Conservation (phyloP, 352 stramenopile genomes). For the Phytophthora idaei region DNA sequence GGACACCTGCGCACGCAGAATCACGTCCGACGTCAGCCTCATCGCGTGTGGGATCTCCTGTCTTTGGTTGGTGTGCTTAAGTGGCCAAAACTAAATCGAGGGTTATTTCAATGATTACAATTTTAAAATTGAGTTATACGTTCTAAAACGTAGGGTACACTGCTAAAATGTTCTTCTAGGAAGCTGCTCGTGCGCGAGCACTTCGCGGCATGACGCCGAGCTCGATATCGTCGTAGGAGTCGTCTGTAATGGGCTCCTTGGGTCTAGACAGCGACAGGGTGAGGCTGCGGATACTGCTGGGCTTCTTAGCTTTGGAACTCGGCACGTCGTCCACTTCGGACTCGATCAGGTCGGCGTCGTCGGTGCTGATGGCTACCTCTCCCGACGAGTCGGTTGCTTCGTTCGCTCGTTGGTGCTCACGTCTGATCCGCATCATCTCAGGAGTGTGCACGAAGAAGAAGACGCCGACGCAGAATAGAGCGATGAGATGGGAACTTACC, state of each 20-base stretch:
- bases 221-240: conserved; percentile 71
- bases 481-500: conserved; percentile 76
- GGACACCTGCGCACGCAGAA: conserved; percentile 87
- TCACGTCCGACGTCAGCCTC: conserved; percentile 89
- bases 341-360: conserved; percentile 33
- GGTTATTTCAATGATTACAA: conserved; percentile 8
- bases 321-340: conserved; percentile 33
- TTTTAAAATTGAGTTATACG: conserved; percentile 14
- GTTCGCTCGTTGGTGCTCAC: conserved; percentile 29
- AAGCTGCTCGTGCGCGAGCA: conserved; percentile 30
- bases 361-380: conserved; percentile 20
- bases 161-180: conserved; percentile 12
- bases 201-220: conserved; percentile 61
- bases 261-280: conserved; percentile 51
- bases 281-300: conserved; percentile 41
- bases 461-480: conserved; percentile 80
- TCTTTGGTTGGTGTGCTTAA: conserved; percentile 27
- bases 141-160: conserved; percentile 25
- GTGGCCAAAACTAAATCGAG: conserved; percentile 20
- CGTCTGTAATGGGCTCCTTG: conserved; percentile 52
- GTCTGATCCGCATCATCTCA: conserved; percentile 57
- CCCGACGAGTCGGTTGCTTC: conserved; percentile 19
- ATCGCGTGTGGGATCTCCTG: conserved; percentile 46
- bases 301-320: conserved; percentile 29
- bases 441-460: conserved; percentile 86